Percentiles rank a stretch among this genome's conserved stretches.
Conservation (phyloP, 192 early-diverging fungal genomes). For the Dissophora globulifera region DNA sequence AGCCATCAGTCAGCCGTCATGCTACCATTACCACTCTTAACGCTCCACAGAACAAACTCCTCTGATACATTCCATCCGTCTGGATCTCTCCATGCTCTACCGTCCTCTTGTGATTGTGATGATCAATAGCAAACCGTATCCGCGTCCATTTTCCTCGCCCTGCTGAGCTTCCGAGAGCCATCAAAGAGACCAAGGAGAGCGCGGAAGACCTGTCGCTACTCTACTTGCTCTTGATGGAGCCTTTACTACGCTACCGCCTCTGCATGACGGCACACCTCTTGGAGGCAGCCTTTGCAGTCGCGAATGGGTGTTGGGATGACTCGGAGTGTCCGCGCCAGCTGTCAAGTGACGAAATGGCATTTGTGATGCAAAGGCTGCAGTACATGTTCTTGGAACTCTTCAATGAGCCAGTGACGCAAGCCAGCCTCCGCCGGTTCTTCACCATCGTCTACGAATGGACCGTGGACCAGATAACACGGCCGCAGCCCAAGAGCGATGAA, state of each 20-base stretch:
- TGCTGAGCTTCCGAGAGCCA: not conserved
- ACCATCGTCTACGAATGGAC: not conserved
- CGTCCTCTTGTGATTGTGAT: not conserved
- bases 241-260: conserved; percentile 25
- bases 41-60: too few relatives aligned
- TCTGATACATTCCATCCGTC: not conserved
- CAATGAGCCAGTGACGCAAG: not conserved
- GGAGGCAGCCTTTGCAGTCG: conserved; percentile 17
- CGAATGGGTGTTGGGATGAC: conserved; percentile 1
- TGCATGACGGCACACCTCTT: conserved; percentile 29
- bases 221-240: not conserved
- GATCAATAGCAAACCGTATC: conserved; percentile 8
- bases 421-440: conserved; percentile 8
- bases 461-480: not conserved
- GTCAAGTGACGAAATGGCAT: not conserved
- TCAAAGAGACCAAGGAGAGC: not conserved
- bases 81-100: not conserved
- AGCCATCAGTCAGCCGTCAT: too few relatives aligned
- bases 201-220: not conserved
- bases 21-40: too few relatives aligned
- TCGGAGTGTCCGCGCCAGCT: conserved; percentile 20
- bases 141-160: conserved; percentile 21
- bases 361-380: conserved; percentile 20
- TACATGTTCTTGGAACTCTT: conserved; percentile 22
- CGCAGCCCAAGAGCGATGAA: not conserved